phyloP scores from a whole-genome alignment of 805 yeast genomes.

The Candida pseudofarinosa region DNA sequence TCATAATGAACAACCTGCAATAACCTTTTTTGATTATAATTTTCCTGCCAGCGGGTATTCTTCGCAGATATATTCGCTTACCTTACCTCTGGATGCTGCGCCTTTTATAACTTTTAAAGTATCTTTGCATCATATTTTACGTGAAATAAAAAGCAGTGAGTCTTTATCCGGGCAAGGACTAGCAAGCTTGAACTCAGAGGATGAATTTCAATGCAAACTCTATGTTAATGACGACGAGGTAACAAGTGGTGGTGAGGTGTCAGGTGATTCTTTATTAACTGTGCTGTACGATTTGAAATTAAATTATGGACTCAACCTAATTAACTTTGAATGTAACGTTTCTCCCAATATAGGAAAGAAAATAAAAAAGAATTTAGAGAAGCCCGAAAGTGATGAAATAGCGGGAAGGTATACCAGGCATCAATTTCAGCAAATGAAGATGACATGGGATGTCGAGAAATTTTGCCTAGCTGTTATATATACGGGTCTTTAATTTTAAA shows the following conservation, averaged over 20 bases:
- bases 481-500: conserved; percentile 16
- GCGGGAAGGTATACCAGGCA: conserved; percentile 44
- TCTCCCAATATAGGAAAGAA: conserved; percentile 36
- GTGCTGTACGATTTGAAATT: conserved; percentile 37
- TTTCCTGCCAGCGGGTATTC: conserved; percentile 38
- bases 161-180: conserved; percentile 29
- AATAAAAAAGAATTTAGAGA: conserved; percentile 23
- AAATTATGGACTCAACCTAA: conserved; percentile 36
- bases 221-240: conserved; percentile 38
- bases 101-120: conserved; percentile 32
- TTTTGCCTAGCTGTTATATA: conserved; percentile 31
- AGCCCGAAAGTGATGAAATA: conserved; percentile 22
- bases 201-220: conserved; percentile 39
- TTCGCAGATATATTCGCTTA: conserved; percentile 32
- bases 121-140: conserved; percentile 30
- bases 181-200: conserved; percentile 31
- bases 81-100: conserved; percentile 35
- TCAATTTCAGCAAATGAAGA: conserved; percentile 41
- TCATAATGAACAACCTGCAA: conserved; percentile 18
- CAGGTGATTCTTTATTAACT: conserved; percentile 22
- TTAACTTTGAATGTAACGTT: conserved; percentile 38
- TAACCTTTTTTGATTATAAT: conserved; percentile 35
- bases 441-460: conserved; percentile 44
- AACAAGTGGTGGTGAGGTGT: conserved; percentile 25
- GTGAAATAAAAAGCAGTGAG: conserved; percentile 27